phyloP scores from a whole-genome alignment of 768 basidiomycete species.

The Termitomyces sp. region DNA sequence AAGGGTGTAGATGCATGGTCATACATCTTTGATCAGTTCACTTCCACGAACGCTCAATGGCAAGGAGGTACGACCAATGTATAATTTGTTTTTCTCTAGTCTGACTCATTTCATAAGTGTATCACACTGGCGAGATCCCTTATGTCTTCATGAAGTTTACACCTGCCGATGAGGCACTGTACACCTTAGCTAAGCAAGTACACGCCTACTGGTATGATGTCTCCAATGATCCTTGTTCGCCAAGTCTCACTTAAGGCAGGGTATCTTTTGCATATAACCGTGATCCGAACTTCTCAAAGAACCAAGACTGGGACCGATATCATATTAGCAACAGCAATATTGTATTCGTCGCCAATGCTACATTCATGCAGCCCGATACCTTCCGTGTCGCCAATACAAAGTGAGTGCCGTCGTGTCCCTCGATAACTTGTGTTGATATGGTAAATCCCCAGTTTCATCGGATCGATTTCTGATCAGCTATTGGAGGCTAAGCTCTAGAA shows the following conservation, averaged over 20 bases:
- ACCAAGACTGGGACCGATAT: slow-evolving; percentile 15
- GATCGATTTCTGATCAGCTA: slow-evolving; percentile 16
- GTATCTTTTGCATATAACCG: slow-evolving; percentile 17
- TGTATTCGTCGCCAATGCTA: slow-evolving; percentile 6
- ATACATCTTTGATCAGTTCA: slow-evolving; percentile 14
- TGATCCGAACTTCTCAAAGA: slow-evolving; percentile 8
- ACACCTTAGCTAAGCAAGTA: slow-evolving; percentile 16
- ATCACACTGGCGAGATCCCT: slow-evolving; percentile 19
- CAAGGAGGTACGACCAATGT: slow-evolving; percentile 15
- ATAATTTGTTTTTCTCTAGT: not conserved
- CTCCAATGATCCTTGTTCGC: not conserved
- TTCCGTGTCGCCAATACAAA: slow-evolving; percentile 13
- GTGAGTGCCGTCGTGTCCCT: slow-evolving; percentile 4
- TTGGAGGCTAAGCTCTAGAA: slow-evolving; percentile 11
- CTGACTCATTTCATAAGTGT: slow-evolving; percentile 5
- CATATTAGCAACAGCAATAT: slow-evolving; percentile 2
- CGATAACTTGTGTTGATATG: not conserved
- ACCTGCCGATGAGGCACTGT: slow-evolving; percentile 11
- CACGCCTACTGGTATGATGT: slow-evolving; percentile 17
- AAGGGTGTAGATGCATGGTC: slow-evolving; percentile 17
- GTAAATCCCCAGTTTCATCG: slow-evolving; percentile 13
- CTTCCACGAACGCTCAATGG: slow-evolving; percentile 13
- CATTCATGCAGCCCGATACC: slow-evolving; percentile 15
- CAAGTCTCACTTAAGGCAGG: slow-evolving; percentile 4
- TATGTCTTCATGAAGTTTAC: slow-evolving; percentile 20